Base-by-base conservation (phyloP, 106 monocot genomes). In the Narthecium ossifragum region DNA sequence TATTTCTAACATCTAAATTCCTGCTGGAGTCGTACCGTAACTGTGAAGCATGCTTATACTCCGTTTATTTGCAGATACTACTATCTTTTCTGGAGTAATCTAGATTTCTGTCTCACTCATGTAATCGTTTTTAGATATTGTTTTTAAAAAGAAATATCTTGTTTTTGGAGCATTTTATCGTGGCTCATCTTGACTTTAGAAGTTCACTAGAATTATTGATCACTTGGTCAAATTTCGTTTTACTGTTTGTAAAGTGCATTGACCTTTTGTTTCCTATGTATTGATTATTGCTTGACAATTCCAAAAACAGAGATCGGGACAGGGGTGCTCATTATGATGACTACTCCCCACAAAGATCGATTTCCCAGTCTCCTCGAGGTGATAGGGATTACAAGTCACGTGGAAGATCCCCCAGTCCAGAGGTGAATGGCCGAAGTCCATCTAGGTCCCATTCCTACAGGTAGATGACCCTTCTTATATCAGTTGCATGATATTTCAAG, bases 361-460 rank as follows among this genome's bases (percentile, higher is more conserved):
- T 57, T 36, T 72, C 78, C 9, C 34, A 27, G 41, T 77, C 77
- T 26, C 77, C 77, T 23, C 56, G 52, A 15, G 65, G 66, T 57
- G 78, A 57, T 32, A 34, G 67, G 21, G 57, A 63, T 7, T 45
- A 72, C 61, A 62, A 41, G 17, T 20, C 63, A 26, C 29, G 50
- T 8, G 26, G 18, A 12, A 54, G 51, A 29, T 67, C 78, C 5
- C 57, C 31, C 3, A 67, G 56, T 28, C 66, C 48, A 24, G 45
- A 59, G 6, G 33, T 25, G 10, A 54, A 31, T 55, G 52, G 61
- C 15, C 53, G 62, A 7, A 77, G 54, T 56, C 70, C 37, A 34
- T 62, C 62, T 10, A 66, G 66, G 53, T 73, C 65, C 34, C 73
- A 31, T 46, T 73, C 73, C 9, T 67, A 67, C 55, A 67, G 74